Evolutionary conservation across 2,329 filamentous ascomycete genomes (phyloP).

Genomic region (Fusarium pseudonygamai): DNA sequence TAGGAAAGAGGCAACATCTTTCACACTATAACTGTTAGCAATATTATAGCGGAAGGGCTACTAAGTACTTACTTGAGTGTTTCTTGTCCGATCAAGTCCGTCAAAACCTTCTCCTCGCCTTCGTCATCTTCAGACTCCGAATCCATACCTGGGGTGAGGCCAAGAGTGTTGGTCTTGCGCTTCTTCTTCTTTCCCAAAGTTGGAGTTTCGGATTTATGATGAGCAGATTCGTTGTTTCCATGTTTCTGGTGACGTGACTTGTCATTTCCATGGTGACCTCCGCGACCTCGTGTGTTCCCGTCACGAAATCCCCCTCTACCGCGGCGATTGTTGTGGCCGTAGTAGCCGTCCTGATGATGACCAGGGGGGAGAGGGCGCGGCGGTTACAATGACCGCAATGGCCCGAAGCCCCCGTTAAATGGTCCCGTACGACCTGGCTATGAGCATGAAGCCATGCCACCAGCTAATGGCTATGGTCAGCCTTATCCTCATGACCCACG

Average conservation of each 20-base stretch:
- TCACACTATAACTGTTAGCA: slow-evolving; percentile 55
- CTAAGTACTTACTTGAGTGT: slow-evolving; percentile 60
- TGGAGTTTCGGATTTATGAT: slow-evolving; percentile 52
- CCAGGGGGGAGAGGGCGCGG: slow-evolving; percentile 50
- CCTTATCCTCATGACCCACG: too few species aligned
- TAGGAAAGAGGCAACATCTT: slow-evolving; percentile 82
- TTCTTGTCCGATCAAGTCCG: slow-evolving; percentile 64
- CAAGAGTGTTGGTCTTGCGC: slow-evolving; percentile 76
- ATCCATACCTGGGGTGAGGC: slow-evolving; percentile 73
- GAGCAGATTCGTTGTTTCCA: slow-evolving; percentile 45
- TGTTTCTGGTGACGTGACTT: slow-evolving; percentile 51
- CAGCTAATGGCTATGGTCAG: too few species aligned
- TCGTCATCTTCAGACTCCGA: slow-evolving; percentile 73
- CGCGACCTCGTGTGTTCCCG: slow-evolving; percentile 54
- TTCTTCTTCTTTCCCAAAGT: slow-evolving; percentile 73
- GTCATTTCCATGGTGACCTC: slow-evolving; percentile 56
- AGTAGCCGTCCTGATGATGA: slow-evolving; percentile 48
- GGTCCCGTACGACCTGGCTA: too few species aligned
- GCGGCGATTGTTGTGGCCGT: slow-evolving; percentile 49
- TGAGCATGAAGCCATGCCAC: too few species aligned
- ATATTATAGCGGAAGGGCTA: not conserved
- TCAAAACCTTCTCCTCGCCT: slow-evolving; percentile 74
- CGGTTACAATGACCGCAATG: too few species aligned
- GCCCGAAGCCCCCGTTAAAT: too few species aligned
- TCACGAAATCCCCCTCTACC: slow-evolving; percentile 50